Evolutionary conservation across 352 stramenopile species (phyloP), one percentile per base, ranked within the genome.

Genomic region (Globisporangium polare): DNA sequence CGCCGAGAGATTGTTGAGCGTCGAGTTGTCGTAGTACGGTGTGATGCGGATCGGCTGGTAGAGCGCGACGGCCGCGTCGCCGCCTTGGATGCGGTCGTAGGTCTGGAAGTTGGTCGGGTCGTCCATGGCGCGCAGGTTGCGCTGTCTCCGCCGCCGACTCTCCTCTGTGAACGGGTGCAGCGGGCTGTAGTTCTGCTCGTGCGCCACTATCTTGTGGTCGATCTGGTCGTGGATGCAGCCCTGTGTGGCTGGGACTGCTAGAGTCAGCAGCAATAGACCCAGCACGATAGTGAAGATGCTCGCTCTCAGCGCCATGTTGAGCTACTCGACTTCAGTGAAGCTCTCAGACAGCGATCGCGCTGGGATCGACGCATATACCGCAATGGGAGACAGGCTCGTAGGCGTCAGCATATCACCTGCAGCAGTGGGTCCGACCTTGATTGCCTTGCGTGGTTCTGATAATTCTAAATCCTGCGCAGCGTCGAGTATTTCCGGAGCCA

Each of bases 31-130:
- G 54, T 86, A 89, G 61, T 88, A 82, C 1, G 81, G 72, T 1
- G 75, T 89, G 60, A 90, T 88, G 1, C 81, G 78, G 37, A 90
- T 86, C 1, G 79, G 59, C 10, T 76, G 35, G 51, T 88, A 91
- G 1, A 60, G 27, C 1, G 60, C 45, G 2, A 41, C 41, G 15
- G 70, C 60, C 0, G 71, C 33, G 5, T 58, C 41, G 0, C 74
- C 50, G 33, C 78, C 78, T n/a, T 70, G 47, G 26, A 60, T 9
- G 15, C 76, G 66, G 39, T 78, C 62, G 52, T 87, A 89, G 1
- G 56, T 60, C 54, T 89, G 77, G 55, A 35, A 29, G 39, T 54
- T 67, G n/a, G 41, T 67, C 24, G 27, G 22, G 18, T 63, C 62
- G 13, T 67, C 62, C 17, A 56, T 22, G 0, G 55, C 54, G 35